These are phyloP conservation scores for Starmera amethionina DNA, from an alignment of 805 yeast genomes.

Conservation along the genomic window DNA sequence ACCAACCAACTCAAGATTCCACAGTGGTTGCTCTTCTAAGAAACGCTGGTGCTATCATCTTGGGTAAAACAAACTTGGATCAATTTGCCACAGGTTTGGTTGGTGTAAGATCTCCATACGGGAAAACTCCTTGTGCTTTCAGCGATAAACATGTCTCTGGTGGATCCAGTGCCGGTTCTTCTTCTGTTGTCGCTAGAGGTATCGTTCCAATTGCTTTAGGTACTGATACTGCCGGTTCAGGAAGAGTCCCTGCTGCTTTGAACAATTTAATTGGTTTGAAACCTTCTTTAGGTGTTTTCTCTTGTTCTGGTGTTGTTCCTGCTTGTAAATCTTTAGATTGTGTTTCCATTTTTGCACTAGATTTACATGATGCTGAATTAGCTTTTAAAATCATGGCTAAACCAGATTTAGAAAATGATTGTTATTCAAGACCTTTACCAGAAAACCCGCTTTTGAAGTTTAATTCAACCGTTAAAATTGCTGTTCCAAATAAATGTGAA, in stretches of 20 bases:
- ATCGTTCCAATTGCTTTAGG: conserved; percentile 84
- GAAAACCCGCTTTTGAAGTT: conserved; percentile 51
- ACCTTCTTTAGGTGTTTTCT: conserved; percentile 84
- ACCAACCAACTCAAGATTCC: conserved; percentile 62
- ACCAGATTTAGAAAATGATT: conserved; percentile 59
- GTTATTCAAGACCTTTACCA: conserved; percentile 74
- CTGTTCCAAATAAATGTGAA: conserved; percentile 60
- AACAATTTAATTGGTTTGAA: conserved; percentile 89
- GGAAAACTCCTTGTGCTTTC: conserved; percentile 76
- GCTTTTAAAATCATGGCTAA: conserved; percentile 63
- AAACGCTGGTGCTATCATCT: conserved; percentile 83
- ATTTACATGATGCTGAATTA: conserved; percentile 74
- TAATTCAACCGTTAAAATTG: conserved; percentile 53
- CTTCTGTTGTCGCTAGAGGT: conserved; percentile 83
- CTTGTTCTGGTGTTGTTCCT: conserved; percentile 90
- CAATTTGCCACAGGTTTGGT: conserved; percentile 98
- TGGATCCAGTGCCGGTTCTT: conserved; percentile 96
- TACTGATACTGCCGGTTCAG: conserved; percentile 97
- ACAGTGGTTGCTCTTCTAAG: conserved; percentile 64
- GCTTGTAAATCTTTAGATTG: conserved; percentile 94
- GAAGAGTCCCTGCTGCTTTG: conserved; percentile 93
- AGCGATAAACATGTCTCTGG: conserved; percentile 76
- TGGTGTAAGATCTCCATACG: conserved; percentile 93
- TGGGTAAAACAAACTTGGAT: conserved; percentile 92
- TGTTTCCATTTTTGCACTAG: conserved; percentile 76